Percentiles rank a stretch among this genome's conserved stretches.
phyloP scores from a whole-genome alignment of 495 filamentous ascomycete genomes.

The Penicillium paradoxum region DNA sequence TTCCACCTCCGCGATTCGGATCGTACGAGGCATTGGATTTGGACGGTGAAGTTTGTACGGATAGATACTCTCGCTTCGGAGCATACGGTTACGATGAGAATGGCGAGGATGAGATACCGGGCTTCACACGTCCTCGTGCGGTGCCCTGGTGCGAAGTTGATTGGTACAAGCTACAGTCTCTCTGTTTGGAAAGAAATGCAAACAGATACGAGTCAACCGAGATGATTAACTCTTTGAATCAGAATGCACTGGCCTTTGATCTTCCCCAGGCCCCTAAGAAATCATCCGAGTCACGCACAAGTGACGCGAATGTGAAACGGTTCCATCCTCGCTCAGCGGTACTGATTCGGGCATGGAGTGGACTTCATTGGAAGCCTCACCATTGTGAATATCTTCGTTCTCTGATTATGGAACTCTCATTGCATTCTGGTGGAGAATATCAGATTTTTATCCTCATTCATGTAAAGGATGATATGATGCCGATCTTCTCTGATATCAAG shows the following conservation, averaged over 20 bases:
- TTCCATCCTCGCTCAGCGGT: slow-evolving; percentile 55
- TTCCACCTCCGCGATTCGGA: slow-evolving; percentile 43
- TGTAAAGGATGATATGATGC: slow-evolving; percentile 53
- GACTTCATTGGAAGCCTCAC: slow-evolving; percentile 63
- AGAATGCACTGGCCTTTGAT: slow-evolving; percentile 17
- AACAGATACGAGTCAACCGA: slow-evolving; percentile 43
- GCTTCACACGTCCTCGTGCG: slow-evolving; percentile 15
- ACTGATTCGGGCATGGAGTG: slow-evolving; percentile 63
- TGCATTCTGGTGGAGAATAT: slow-evolving; percentile 72
- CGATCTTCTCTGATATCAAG: slow-evolving; percentile 47
- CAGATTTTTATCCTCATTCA: slow-evolving; percentile 72
- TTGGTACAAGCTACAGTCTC: slow-evolving; percentile 65
- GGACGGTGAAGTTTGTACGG: slow-evolving; percentile 46
- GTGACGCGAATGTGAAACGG: slow-evolving; percentile 4
- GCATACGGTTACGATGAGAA: slow-evolving; percentile 47
- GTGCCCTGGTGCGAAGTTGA: slow-evolving; percentile 63
- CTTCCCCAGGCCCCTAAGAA: slow-evolving; percentile 12
- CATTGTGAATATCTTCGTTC: slow-evolving; percentile 68
- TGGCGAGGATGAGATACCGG: slow-evolving; percentile 15
- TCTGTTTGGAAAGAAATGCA: slow-evolving; percentile 58
- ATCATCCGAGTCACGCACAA: not conserved
- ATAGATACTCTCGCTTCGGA: slow-evolving; percentile 50
- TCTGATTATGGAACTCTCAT: slow-evolving; percentile 65
- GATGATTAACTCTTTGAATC: slow-evolving; percentile 3
- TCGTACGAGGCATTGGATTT: slow-evolving; percentile 45